A percentile compares a stretch with the other conserved stretches of the same genome.
These are phyloP conservation scores for Calvatia gigantea DNA, from an alignment of 768 basidiomycete genomes.

Conservation along the genomic window DNA sequence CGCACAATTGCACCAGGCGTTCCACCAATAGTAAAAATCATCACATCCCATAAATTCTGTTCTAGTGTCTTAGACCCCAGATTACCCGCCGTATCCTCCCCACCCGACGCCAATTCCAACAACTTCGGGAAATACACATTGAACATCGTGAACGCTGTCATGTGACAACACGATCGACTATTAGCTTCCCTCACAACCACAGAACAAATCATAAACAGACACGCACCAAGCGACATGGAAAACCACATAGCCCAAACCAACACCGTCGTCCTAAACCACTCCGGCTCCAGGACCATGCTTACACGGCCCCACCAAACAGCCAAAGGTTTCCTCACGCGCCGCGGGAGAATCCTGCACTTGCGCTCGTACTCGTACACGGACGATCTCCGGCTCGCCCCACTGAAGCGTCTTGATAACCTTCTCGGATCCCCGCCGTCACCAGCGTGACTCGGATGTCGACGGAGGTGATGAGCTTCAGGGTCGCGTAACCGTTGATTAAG, in stretches of 20 bases:
- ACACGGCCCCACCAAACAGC: conserved; percentile 68
- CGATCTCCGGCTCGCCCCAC: conserved; percentile 27
- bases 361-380: conserved; percentile 40
- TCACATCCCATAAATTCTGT: conserved; percentile 79
- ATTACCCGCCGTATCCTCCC: conserved; percentile 14
- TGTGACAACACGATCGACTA: neutral
- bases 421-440: neutral
- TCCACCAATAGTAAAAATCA: conserved; percentile 80
- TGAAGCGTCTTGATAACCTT: conserved; percentile 15
- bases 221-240: conserved; percentile 70
- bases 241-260: conserved; percentile 81
- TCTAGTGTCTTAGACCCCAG: conserved; percentile 41
- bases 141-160: conserved; percentile 87
- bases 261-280: conserved; percentile 75
- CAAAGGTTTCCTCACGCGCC: conserved; percentile 55
- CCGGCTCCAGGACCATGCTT: conserved; percentile 64
- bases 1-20: conserved; percentile 81
- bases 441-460: neutral
- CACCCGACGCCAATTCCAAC: conserved; percentile 53
- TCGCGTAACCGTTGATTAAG: neutral
- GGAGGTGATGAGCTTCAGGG: neutral
- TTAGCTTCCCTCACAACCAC: neutral
- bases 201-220: neutral
- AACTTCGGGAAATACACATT: conserved; percentile 89
- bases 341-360: conserved; percentile 44